phyloP scores from a whole-genome alignment of 1,284 basidiomycete genomes.

The Farysia itapuensis region DNA sequence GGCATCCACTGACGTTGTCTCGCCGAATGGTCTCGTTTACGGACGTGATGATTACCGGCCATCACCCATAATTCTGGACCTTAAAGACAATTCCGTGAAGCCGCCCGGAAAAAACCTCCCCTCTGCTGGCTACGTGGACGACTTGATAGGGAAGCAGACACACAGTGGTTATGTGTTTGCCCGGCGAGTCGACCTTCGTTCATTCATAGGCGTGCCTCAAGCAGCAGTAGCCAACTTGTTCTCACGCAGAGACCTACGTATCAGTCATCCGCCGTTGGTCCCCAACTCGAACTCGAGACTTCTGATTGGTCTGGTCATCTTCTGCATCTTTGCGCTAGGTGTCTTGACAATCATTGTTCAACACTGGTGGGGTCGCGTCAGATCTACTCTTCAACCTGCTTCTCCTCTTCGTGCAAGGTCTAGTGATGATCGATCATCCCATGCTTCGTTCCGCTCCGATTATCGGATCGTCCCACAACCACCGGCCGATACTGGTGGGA shows the following conservation, averaged over 20 bases:
- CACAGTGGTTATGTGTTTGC: slow-evolving; percentile 30
- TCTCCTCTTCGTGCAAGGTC: slow-evolving; percentile 24
- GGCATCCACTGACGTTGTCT: too few species aligned
- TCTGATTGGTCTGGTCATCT: slow-evolving; percentile 24
- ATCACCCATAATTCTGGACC: too few species aligned
- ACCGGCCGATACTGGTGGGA: slow-evolving; percentile 1
- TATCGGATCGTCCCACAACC: slow-evolving; percentile 9
- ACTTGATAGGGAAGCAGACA: slow-evolving; percentile 27
- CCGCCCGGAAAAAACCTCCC: too few species aligned
- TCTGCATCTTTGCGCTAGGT: slow-evolving; percentile 32
- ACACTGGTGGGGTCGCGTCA: slow-evolving; percentile 14
- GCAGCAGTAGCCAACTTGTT: slow-evolving; percentile 21
- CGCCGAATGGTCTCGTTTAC: too few species aligned
- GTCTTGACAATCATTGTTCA: slow-evolving; percentile 21
- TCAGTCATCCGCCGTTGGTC: slow-evolving; percentile 29
- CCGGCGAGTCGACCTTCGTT: slow-evolving; percentile 7
- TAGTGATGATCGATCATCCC: slow-evolving; percentile 9
- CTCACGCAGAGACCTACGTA: slow-evolving; percentile 14
- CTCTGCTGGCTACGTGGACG: slow-evolving; percentile 2
- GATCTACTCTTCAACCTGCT: slow-evolving; percentile 7
- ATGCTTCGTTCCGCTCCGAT: slow-evolving; percentile 12
- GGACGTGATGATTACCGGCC: too few species aligned
- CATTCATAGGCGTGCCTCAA: slow-evolving; percentile 9
- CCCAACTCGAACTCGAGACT: slow-evolving; percentile 36
- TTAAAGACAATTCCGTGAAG: too few species aligned